phyloP scores from a whole-genome alignment of 2,329 filamentous ascomycete genomes.

The Xylariaceae sp. region DNA sequence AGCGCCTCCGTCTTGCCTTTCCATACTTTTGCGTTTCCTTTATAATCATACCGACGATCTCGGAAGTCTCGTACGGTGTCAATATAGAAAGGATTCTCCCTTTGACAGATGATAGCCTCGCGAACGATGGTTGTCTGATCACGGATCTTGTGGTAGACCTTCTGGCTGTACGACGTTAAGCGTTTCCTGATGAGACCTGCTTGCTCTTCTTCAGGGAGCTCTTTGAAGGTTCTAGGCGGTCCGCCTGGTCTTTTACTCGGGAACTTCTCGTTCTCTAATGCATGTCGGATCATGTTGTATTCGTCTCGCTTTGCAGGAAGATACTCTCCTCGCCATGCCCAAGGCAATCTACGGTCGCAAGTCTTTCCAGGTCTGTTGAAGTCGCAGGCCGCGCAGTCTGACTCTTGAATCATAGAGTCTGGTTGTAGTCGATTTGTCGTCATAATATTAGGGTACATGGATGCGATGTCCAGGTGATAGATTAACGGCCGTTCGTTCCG shows the following conservation, averaged over 20 bases:
- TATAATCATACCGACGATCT: constrained; percentile 97
- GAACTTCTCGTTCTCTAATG: constrained; percentile 87
- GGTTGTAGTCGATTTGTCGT: constrained; percentile 96
- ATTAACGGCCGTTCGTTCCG: constrained; percentile 83
- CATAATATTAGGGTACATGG: constrained; percentile 99
- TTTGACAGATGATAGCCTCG: constrained; percentile 96
- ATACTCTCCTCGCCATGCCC: constrained; percentile 98
- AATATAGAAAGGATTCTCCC: constrained; percentile 98
- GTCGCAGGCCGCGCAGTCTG: constrained; percentile 94
- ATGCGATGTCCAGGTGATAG: constrained; percentile 96
- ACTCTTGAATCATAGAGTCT: constrained; percentile 97
- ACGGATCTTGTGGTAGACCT: constrained; percentile 99
- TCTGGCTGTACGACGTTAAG: constrained; percentile 89
- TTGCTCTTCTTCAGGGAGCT: constrained; percentile 79
- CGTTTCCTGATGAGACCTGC: constrained; percentile 77
- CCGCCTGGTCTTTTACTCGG: constrained; percentile 72
- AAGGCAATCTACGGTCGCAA: constrained; percentile 89
- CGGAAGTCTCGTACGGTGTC: constrained; percentile 94
- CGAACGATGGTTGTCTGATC: constrained; percentile 88
- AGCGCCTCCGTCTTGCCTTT: constrained; percentile 90
- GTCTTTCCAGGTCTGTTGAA: constrained; percentile 98
- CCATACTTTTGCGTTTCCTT: constrained; percentile 97
- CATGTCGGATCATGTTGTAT: constrained; percentile 97
- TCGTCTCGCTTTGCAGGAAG: constrained; percentile 93
- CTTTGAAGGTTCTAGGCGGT: constrained; percentile 71